Evolutionary conservation across 345 rosid species (phyloP), one percentile per base, ranked within the genome.

Genomic region (Pistacia integerrima): DNA sequence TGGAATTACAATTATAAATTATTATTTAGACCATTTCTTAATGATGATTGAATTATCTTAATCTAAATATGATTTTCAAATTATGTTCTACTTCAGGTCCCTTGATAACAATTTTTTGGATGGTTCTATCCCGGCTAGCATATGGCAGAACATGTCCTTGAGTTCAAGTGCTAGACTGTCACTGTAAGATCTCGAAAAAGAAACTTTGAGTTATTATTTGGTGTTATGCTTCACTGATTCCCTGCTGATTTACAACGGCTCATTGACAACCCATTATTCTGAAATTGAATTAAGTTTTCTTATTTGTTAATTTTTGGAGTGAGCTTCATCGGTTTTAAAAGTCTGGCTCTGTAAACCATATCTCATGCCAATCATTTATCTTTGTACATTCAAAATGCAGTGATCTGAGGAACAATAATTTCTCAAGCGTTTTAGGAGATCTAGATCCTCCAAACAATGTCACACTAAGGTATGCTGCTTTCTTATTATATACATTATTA

Each of bases 321-420:
- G 30, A 72, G 36, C 18, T 49, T 62, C 51, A 33, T 22, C 28
- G 56, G 38, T 2, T 48, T 61, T 56, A 38, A 57, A 25, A 67
- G 44, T 51, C 44, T 25, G 4, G 22, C 41, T 18, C 16, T 16
- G 8, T 6, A 20, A 65, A 33, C 49, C 65, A 59, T 76, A 62
- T 67, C 64, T 72, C 73, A 48, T 25, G 82, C 86, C 83, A 63
- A 85, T 66, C 65, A 79, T 67, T 79, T 73, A 67, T 64, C 6
- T 72, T 54, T 70, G 33, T 79, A 64, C 18, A 30, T 78, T n/a
- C 17, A 73, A 55, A 78, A 76, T 81, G 77, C 91, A 92, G 97
- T 78, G 98, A 94, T 86, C 87, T 94, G 58, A 89, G 94, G 85
- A 86, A 94, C 83, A 93, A 94, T 79, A 68, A 35, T 51, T 79